Conservation (phyloP, 345 rosid genomes). For the Sisymbrium altissimum region DNA sequence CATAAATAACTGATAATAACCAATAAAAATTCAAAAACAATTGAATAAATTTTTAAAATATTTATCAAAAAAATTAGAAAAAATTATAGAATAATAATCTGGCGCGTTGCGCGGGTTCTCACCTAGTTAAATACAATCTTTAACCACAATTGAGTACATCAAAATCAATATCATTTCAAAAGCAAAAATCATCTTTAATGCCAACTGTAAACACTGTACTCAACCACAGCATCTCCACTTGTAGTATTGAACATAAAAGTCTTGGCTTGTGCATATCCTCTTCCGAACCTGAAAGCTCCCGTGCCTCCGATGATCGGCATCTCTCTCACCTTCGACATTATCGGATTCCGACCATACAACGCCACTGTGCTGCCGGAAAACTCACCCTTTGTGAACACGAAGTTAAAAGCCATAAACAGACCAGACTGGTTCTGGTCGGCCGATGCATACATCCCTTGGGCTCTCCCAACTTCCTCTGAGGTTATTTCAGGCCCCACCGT, state of each 20-base stretch:
- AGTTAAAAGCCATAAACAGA: slow-evolving; percentile 42
- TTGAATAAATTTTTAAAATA: too few species aligned
- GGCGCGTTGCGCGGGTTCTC: too few species aligned
- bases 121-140: too few species aligned
- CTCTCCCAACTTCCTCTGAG: slow-evolving; percentile 51
- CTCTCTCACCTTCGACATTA: slow-evolving; percentile 20
- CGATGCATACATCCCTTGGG: slow-evolving; percentile 48
- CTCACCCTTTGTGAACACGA: slow-evolving; percentile 49
- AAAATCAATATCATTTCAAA: too few species aligned
- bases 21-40: too few species aligned
- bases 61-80: too few species aligned
- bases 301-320: slow-evolving; percentile 31
- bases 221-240: slow-evolving; percentile 9
- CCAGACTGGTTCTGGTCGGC: slow-evolving; percentile 35
- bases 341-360: slow-evolving; percentile 40
- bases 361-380: slow-evolving; percentile 50
- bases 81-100: too few species aligned
- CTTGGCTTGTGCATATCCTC: slow-evolving; percentile 36
- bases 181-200: too few species aligned
- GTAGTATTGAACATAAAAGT: slow-evolving; percentile 4
- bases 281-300: slow-evolving; percentile 38
- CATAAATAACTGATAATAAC: too few species aligned
- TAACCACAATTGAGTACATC: too few species aligned
- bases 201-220: slow-evolving; percentile 10
- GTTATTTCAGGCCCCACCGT: slow-evolving; percentile 39